Conservation (phyloP, 148 eudicot genomes). For the Talinum fruticosum region DNA sequence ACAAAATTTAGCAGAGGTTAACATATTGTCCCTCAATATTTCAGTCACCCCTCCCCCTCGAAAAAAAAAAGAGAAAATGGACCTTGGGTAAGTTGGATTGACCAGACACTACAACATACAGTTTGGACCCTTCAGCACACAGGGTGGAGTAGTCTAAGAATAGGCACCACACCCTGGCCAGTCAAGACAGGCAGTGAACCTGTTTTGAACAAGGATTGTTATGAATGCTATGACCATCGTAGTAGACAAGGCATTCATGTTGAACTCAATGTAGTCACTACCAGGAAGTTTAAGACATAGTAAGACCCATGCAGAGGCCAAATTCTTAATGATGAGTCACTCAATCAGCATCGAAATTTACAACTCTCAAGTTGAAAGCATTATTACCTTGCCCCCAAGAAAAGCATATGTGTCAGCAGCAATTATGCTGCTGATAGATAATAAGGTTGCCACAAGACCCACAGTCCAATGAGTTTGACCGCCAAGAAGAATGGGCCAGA, state of each 20-base stretch:
- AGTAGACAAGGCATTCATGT: not conserved
- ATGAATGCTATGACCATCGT: too few relatives aligned
- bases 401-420: constrained; percentile 98
- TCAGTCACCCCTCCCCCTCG: too few relatives aligned
- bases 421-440: constrained; percentile 81
- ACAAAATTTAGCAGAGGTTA: too few relatives aligned
- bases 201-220: not conserved
- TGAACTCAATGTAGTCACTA: not conserved
- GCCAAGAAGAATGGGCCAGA: constrained; percentile 91
- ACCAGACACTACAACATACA: too few relatives aligned
- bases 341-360: not conserved
- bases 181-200: not conserved
- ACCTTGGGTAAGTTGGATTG: too few relatives aligned
- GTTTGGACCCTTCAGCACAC: too few relatives aligned
- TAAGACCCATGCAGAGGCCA: not conserved
- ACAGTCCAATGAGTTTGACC: constrained; percentile 95
- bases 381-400: constrained; percentile 86
- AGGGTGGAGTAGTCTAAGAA: too few relatives aligned
- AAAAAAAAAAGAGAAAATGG: too few relatives aligned
- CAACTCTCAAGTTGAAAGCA: constrained; percentile 9
- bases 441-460: constrained; percentile 86
- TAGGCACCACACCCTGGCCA: too few relatives aligned
- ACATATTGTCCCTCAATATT: too few relatives aligned
- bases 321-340: not conserved
- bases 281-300: not conserved